Conservation (phyloP, 805 yeast genomes). For the Cyberlindnera maritima region DNA sequence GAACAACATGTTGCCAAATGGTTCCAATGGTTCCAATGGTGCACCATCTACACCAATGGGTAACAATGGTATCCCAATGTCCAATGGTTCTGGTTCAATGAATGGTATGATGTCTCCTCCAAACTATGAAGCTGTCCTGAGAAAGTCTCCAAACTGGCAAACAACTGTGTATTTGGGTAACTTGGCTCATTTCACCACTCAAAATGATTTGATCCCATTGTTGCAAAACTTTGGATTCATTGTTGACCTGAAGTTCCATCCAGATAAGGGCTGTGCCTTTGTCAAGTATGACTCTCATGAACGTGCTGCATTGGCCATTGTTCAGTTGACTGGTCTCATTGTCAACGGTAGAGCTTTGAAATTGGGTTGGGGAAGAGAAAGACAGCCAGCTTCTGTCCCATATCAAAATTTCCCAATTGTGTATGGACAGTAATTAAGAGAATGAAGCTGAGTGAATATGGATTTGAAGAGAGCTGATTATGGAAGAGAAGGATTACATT, state of each 20-base stretch:
- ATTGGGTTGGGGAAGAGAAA: slow-evolving; percentile 85
- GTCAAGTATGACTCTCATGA: slow-evolving; percentile 86
- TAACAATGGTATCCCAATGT: slow-evolving; percentile 4
- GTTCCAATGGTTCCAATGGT: slow-evolving; percentile 1
- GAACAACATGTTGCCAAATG: neutral
- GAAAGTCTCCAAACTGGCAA: slow-evolving; percentile 80
- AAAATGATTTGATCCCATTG: slow-evolving; percentile 68
- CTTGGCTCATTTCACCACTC: slow-evolving; percentile 72
- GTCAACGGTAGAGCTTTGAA: slow-evolving; percentile 76
- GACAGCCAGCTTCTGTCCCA: slow-evolving; percentile 30
- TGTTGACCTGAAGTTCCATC: slow-evolving; percentile 74
- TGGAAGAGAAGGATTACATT: neutral
- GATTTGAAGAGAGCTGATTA: neutral
- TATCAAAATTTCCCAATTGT: slow-evolving; percentile 18
- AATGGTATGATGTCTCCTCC: slow-evolving; percentile 39
- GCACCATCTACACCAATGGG: neutral
- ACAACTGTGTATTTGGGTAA: slow-evolving; percentile 88
- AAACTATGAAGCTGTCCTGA: slow-evolving; percentile 64
- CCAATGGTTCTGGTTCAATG: slow-evolving; percentile 3
- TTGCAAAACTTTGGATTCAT: slow-evolving; percentile 80
- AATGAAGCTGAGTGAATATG: neutral
- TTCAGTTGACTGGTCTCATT: slow-evolving; percentile 67
- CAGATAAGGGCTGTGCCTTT: slow-evolving; percentile 86
- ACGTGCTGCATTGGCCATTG: slow-evolving; percentile 84
- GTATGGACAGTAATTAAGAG: slow-evolving; percentile 10